Evolutionary conservation across 1,139 yeast genomes (phyloP), one percentile per base, ranked within the genome.

Genomic region (Yamadazyma pseudoaaseri): DNA sequence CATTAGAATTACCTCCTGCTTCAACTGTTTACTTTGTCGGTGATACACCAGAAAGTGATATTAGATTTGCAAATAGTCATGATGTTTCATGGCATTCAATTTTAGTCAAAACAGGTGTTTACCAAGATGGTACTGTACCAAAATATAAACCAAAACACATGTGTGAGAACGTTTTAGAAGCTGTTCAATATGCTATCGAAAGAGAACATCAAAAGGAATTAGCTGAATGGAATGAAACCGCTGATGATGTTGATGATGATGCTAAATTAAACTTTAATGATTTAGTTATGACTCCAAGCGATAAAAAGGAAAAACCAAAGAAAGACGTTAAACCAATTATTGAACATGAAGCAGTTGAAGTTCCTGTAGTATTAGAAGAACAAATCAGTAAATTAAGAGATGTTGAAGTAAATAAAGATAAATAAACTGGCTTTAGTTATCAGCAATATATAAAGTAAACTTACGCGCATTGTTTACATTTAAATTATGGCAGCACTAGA

Each of bases 11-110:
- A 43, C 94, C 94, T 9, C 89, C 90, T 9, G 89, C 92, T 2
- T 81, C 87, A 5, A 83, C 92, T 0, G 94, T 85, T 13, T 86
- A 85, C 58, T 86, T 86, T 64, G 94, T 86, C 31, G 95, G 95
- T 47, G 95, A 86, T 56, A 86, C 95, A n/a, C 95, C 95, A 11
- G 95, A 85, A 58, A 81, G 90, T 4, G 95, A 86, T 59, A 85
- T 86, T 44, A 70, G 94, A 54, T 86, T 86, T 61, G 95, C 95
- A 35, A 86, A 86, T 62, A 79, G 89, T 15, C 92, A 84, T 58
- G 95, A 86, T 54, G 76, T 74, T 40, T 78, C 86, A 27, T 86
- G 95, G 95, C 79, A 73, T 57, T 84, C 94, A 14, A 85, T 85
- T 40, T 70, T 86, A 54, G 95, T 86, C 27, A 81, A 85, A 59